Conservation (phyloP, 148 eudicot genomes). For the Dianthus caryophyllus region DNA sequence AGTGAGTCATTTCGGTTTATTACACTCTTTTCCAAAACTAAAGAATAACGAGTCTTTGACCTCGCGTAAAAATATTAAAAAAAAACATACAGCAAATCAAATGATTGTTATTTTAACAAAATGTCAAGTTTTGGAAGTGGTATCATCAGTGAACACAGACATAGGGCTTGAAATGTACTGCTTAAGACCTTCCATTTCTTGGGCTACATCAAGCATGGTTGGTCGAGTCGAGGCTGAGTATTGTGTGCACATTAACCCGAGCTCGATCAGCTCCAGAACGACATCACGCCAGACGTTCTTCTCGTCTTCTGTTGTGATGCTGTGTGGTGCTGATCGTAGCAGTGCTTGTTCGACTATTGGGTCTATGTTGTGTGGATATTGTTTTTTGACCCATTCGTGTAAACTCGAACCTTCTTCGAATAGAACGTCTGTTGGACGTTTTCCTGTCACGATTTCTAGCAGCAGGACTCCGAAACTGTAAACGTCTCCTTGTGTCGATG, state of each 20-base stretch:
- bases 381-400: slow-evolving; percentile 72
- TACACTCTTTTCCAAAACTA: too few relatives aligned
- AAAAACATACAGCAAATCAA: not conserved
- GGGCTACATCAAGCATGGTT: slow-evolving; percentile 68
- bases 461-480: slow-evolving; percentile 74
- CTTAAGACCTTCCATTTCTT: slow-evolving; percentile 56
- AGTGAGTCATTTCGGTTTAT: too few relatives aligned
- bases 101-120: not conserved
- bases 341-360: slow-evolving; percentile 49
- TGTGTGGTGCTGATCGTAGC: slow-evolving; percentile 26
- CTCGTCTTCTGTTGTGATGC: slow-evolving; percentile 7
- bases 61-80: not conserved
- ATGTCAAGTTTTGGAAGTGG: slow-evolving; percentile 8
- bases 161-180: slow-evolving; percentile 38
- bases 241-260: slow-evolving; percentile 71
- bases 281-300: slow-evolving; percentile 40
- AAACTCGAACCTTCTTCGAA: slow-evolving; percentile 57
- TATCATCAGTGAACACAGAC: slow-evolving; percentile 24
- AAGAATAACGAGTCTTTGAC: not conserved
- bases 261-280: slow-evolving; percentile 65
- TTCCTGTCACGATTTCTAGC: slow-evolving; percentile 67
- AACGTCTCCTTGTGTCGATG: slow-evolving; percentile 80
- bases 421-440: slow-evolving; percentile 63
- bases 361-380: slow-evolving; percentile 53
- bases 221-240: slow-evolving; percentile 58